Evolutionary conservation across 495 filamentous ascomycete genomes (phyloP), one percentile per base, ranked within the genome.

Genomic region (Aspergillus saccharolyticus): DNA sequence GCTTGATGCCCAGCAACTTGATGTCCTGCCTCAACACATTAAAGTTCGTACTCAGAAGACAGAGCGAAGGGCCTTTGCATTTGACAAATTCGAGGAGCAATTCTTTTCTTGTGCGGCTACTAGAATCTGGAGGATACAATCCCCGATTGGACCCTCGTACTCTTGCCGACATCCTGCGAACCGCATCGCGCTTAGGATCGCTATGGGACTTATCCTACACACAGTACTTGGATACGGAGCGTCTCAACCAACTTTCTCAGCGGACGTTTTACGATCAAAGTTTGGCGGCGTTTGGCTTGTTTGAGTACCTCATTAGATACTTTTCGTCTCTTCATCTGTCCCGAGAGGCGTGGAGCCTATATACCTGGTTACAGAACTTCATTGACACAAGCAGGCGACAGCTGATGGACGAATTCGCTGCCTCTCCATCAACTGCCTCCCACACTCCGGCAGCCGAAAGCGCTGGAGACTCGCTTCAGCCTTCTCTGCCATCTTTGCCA

Each of bases 71-170:
- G 60, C 4, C 62, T 28, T 28, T 66, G 15, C 42, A 63, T 7
- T 66, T 67, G 24, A 74, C 68, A 7, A 64, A 63, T 20, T 74
- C 63, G 25, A 63, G 66, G 4, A 73, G 70, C 60, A 79, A 85
- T 53, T 74, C 74, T 56, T 63, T 83, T 42, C 68, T 81, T 20
- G 58, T 77, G n/a, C 80, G 80, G 14, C 57, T 83, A 21, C n/a
- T 85, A 4, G 77, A 84, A 54, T 77, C 76, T 6, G 73, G 71
- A 28, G 69, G 71, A 15, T 43, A 81, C 14, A 52, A 72, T 1
- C 59, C 73, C 1, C 68, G 72, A 17, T 64, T 67, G 18, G 73
- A 76, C 33, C 77, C 80, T 17, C 57, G 63, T 25, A 16, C 74
- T 4, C 66, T 84, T 20, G 68, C 78, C 14, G 52, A 58, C 15